Evolutionary conservation across 2,329 filamentous ascomycete species (phyloP).

Genomic region (Penicillium sp.): DNA sequence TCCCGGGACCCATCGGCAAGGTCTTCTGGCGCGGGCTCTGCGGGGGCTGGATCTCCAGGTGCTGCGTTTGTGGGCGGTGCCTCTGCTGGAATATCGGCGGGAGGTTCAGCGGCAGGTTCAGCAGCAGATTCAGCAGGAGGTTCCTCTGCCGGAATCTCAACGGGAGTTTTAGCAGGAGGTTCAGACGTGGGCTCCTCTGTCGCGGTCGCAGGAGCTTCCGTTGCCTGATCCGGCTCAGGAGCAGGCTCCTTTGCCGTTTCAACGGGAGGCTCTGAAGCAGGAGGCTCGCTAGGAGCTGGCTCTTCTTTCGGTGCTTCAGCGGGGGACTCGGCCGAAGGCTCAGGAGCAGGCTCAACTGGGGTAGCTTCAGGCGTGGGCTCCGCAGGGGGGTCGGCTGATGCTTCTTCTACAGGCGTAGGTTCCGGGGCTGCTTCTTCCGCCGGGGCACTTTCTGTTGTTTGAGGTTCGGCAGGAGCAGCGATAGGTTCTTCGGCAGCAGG

Average conservation of each 20-base stretch:
- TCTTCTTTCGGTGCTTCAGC: not conserved
- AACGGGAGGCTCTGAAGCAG: not conserved
- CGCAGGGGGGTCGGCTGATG: not conserved
- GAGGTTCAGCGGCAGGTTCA: constrained; percentile 8
- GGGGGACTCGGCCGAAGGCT: not conserved
- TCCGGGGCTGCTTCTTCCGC: not conserved
- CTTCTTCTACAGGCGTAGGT: not conserved
- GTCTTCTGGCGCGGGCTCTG: constrained; percentile 15
- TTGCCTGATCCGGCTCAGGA: not conserved
- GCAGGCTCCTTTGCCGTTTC: not conserved
- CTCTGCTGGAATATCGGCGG: constrained; percentile 13
- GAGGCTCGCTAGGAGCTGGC: not conserved
- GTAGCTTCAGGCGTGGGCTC: not conserved
- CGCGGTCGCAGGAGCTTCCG: too few species aligned
- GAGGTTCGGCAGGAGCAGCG: not conserved
- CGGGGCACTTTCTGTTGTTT: not conserved
- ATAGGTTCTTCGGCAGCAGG: not conserved
- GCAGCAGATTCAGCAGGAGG: constrained; percentile 10
- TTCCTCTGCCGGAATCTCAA: constrained; percentile 3
- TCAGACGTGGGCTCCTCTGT: too few species aligned
- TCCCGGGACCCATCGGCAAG: constrained; percentile 16
- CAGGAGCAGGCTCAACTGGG: not conserved
- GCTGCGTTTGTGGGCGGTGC: constrained; percentile 11
- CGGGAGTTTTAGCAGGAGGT: constrained; percentile 8
- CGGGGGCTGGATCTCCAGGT: constrained; percentile 1